Evolutionary conservation across 192 early-diverging fungal species (phyloP), one percentile per base, ranked within the genome.

Genomic region (Podila clonocystis): DNA sequence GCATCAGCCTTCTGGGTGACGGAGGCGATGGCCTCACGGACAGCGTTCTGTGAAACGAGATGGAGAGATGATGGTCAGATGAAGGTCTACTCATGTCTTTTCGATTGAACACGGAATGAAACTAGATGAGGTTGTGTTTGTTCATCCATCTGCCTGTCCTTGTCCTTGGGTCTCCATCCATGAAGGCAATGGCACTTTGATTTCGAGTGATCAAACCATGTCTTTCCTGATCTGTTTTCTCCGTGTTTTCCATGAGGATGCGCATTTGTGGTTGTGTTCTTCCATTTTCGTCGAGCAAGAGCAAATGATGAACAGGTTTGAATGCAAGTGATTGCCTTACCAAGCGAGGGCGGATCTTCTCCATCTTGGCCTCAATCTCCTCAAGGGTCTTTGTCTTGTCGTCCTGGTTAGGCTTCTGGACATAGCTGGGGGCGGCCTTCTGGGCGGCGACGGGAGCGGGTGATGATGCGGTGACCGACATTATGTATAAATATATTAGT

Each of bases 341-440:
- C 68, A 83, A 57, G 36, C 74, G 70, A 36, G 82, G 74, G 52
- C 73, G 73, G 74, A 83, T 76, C 73, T 80, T 80, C 57, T 80
- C 77, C 70, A 80, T 80, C 70, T 69, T 72, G 61, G 70, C 77
- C 70, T 80, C 77, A 58, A 80, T 73, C 71, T 80, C 70, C 62
- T 80, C 72, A 45, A 80, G 24, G 45, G 77, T 73, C 24, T 80
- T 45, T 65, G 72, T 67, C 67, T 73, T 80, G 57, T 80, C 71
- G 55, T 80, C 74, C 61, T 73, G 70, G 62, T 63, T 72, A 26
- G 70, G 72, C 65, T 83, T 68, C 65, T 72, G 69, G 82, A 75
- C 74, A 61, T 70, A 72, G 5, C 38, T 58, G 52, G 65, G 66
- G 60, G 59, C 58, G 41, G 49, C 29, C 75, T 78, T 78, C 49